Percentiles rank a stretch among this genome's conserved stretches.
Evolutionary conservation across 305 asterid species (phyloP).

Genomic region (Nicotiana rustica): DNA sequence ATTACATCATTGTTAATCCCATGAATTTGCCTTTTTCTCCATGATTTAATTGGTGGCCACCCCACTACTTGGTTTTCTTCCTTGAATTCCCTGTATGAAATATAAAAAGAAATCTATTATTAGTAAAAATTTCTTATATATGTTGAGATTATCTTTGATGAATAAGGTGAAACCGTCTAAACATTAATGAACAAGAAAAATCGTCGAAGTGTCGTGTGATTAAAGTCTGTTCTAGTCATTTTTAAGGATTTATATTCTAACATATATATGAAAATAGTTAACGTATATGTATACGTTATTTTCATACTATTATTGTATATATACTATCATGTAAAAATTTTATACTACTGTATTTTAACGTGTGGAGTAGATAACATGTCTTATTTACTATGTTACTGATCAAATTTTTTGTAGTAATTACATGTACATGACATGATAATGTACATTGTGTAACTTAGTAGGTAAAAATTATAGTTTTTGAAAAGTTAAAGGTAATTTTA

Average conservation of each 20-base stretch:
- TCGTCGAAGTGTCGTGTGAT: neutral
- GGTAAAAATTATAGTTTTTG: no score
- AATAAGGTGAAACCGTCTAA: neutral
- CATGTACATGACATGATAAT: no score
- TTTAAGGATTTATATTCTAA: neutral
- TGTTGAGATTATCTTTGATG: neutral
- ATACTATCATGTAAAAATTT: no score
- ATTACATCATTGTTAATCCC: neutral
- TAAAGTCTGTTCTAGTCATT: neutral
- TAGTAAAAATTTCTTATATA: neutral
- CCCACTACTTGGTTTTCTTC: conserved; percentile 48
- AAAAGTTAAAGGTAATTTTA: rapidly evolving
- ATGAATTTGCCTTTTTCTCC: conserved; percentile 52
- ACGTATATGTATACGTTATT: neutral
- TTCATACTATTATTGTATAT: no score
- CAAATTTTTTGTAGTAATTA: no score
- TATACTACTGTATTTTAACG: no score
- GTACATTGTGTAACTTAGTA: neutral
- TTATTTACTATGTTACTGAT: no score
- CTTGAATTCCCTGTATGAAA: conserved; percentile 37
- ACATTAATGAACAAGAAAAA: neutral
- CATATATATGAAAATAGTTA: neutral
- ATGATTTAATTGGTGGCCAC: conserved; percentile 63
- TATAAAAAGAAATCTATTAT: neutral
- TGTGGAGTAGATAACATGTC: no score